These are phyloP conservation scores for Adansonia madagascariensis DNA, from an alignment of 441 rosid species.

Conservation along the genomic window DNA sequence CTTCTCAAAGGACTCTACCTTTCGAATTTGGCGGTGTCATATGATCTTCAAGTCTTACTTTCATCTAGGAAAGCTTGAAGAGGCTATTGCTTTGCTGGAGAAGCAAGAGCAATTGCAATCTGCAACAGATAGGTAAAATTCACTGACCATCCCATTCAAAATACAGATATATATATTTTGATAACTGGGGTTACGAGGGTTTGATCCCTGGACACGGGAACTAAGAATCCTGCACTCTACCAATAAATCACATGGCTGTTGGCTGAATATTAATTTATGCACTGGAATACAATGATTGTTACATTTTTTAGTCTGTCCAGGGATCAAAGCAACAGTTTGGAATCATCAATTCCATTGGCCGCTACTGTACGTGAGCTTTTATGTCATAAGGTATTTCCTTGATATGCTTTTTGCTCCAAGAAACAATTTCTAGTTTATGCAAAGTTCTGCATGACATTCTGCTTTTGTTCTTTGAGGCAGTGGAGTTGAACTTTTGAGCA, in stretches of 20 bases:
- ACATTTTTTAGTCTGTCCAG: conserved; percentile 34
- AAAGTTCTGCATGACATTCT: neutral
- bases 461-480: neutral
- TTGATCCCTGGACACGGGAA: too few relatives aligned
- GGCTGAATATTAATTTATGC: too few relatives aligned
- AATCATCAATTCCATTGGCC: conserved; percentile 60
- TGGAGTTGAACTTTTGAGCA: neutral
- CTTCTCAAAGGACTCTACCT: conserved; percentile 45
- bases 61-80: conserved; percentile 85
- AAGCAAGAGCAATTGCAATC: conserved; percentile 54
- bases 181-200: neutral
- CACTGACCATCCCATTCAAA: neutral
- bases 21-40: conserved; percentile 67
- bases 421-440: neutral
- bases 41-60: conserved; percentile 72
- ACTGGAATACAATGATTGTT: neutral
- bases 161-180: neutral
- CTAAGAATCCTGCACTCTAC: too few relatives aligned
- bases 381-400: conserved; percentile 65
- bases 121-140: conserved; percentile 49
- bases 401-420: conserved; percentile 15
- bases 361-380: conserved; percentile 66
- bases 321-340: conserved; percentile 49
- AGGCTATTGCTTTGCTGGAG: conserved; percentile 71
- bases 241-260: too few relatives aligned